Evolutionary conservation across 352 stramenopile species (phyloP).

Genomic region (Pythium folliculosum): DNA sequence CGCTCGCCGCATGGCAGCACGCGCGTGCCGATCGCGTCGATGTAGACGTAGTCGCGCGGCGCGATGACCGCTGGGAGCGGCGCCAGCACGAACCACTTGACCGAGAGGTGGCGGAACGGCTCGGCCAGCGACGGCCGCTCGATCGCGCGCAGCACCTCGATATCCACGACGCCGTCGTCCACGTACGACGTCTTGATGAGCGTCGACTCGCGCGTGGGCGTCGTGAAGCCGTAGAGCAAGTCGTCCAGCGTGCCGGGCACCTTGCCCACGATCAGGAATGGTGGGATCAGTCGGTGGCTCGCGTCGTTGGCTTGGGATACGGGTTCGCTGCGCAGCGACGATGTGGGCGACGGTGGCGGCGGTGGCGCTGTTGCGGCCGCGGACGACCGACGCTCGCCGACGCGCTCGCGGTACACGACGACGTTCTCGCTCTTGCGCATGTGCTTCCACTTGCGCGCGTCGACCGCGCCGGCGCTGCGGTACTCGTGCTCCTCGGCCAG

Average conservation of each 20-base stretch:
- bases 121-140: conserved; percentile 31
- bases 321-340: neutral
- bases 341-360: neutral
- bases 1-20: conserved; percentile 37
- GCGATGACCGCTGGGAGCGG: conserved; percentile 33
- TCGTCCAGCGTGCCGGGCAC: conserved; percentile 15
- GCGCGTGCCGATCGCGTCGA: conserved; percentile 44
- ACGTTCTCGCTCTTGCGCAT: conserved; percentile 18
- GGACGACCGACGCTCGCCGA: too few species aligned
- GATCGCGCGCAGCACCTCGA: conserved; percentile 40
- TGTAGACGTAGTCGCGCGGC: conserved; percentile 47
- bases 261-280: conserved; percentile 10
- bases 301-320: neutral
- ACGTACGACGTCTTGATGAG: conserved; percentile 32
- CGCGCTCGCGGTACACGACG: conserved; percentile 13
- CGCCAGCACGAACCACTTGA: conserved; percentile 31
- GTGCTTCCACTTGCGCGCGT: conserved; percentile 26
- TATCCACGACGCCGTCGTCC: conserved; percentile 37
- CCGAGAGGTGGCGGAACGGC: conserved; percentile 32
- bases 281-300: neutral
- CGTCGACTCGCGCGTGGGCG: conserved; percentile 8
- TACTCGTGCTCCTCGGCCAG: conserved; percentile 13
- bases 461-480: conserved; percentile 35
- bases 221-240: conserved; percentile 17
- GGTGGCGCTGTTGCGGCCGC: too few species aligned